Evolutionary conservation across 2,329 filamentous ascomycete species (phyloP), one percentile per base, ranked within the genome.

Genomic region (Zelopaecilomyces penicillatus): DNA sequence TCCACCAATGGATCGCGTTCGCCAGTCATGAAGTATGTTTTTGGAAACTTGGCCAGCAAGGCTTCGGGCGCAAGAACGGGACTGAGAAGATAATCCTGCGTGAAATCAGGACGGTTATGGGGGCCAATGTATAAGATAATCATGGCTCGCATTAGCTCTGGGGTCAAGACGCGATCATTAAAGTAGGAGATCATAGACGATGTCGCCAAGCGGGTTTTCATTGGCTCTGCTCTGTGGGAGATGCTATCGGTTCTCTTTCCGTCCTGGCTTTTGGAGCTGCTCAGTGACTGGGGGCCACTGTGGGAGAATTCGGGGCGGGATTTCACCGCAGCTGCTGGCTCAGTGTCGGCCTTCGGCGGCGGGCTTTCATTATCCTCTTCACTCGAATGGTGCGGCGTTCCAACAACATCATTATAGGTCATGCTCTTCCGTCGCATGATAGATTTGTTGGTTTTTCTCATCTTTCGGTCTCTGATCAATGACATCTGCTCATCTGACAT

Each of bases 61-160:
- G 78, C 73, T 53, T 96, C 91, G 0, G 93, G 93, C 0, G 93
- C 90, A 0, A 96, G 76, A 1, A 96, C 82, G 0, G 93, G 93
- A 0, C 87, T 95, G 3, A 98, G 78, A 0, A 95, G 76, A 61
- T 89, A 96, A 63, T 98, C 91, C 5, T 86, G 87, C 29, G 80
- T 80, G 63, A 98, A 97, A 60, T 97, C 89, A 0, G 93, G 93
- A 1, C 90, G 83, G 62, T 93, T 87, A 60, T 96, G 86, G 0
- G 90, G 89, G 1, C 93, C 93, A 44, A 98, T 86, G 62, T 98
- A 98, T 4, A 98, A 74, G 52, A 98, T 95, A 52, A 98, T 95
- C 90, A 98, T 97, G 51, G 90, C 88, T 30, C 93, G 85, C 85
- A 97, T 96, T 88, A 97, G 95, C 65, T 98, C 93, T 0, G 93